Evolutionary conservation across 2,329 filamentous ascomycete species (phyloP).

Genomic region (Beauveria sp.): DNA sequence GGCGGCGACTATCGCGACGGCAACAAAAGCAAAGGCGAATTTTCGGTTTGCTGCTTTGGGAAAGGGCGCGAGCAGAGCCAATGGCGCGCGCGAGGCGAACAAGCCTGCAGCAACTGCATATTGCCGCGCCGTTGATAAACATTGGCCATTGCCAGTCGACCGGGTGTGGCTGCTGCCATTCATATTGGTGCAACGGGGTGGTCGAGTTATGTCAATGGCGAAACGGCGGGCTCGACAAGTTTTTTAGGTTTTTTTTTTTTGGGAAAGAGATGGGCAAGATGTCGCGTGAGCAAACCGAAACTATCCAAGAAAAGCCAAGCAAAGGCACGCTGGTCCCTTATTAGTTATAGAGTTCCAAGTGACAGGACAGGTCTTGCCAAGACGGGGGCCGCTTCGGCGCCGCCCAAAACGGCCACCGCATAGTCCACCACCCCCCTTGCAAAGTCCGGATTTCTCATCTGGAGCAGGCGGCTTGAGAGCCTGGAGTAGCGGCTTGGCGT

Average conservation of each 20-base stretch:
- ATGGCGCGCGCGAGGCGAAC: constrained; percentile 1
- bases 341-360: background rate
- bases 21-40: constrained; percentile 10
- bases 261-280: background rate
- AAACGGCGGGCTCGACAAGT: background rate
- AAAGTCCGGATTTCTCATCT: background rate
- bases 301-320: background rate
- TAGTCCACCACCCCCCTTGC: background rate
- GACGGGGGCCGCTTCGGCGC: constrained; percentile 5
- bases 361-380: background rate
- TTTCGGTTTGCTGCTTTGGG: constrained; percentile 1
- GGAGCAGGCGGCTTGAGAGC: constrained; percentile 1
- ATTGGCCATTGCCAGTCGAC: constrained; percentile 1
- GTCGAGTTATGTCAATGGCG: background rate
- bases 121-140: background rate
- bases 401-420: background rate
- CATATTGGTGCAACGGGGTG: background rate
- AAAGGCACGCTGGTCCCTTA: background rate
- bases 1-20: constrained; percentile 8
- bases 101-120: background rate
- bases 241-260: background rate
- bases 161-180: constrained; percentile 1
- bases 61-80: background rate
- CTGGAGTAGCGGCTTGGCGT: constrained; percentile 5
- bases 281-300: constrained; percentile 3